These are phyloP conservation scores for Oxytropis ochrocephala DNA, from an alignment of 306 rosid species.

Conservation along the genomic window DNA sequence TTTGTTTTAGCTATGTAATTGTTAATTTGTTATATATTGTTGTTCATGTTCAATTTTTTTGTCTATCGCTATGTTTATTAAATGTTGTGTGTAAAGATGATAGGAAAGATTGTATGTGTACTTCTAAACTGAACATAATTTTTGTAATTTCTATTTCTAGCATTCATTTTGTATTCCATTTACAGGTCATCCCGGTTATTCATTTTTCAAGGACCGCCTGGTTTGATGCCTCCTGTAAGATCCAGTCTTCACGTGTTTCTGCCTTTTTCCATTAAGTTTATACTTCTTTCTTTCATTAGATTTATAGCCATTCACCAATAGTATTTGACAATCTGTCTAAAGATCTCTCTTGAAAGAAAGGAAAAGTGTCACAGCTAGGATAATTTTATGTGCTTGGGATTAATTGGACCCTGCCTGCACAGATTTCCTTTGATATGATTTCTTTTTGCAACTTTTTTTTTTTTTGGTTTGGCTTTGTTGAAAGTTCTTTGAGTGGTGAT, in stretches of 20 bases:
- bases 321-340: neutral
- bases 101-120: neutral
- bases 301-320: neutral
- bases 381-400: neutral
- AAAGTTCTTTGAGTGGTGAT: too few species aligned
- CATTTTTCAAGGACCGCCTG: constrained; percentile 88
- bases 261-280: neutral
- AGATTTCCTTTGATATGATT: neutral
- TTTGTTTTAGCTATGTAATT: neutral
- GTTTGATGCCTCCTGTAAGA: constrained; percentile 87
- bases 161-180: constrained; percentile 16
- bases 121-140: neutral
- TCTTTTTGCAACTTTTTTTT: neutral
- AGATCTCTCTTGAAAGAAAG: neutral
- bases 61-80: neutral
- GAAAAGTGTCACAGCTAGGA: neutral
- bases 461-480: neutral
- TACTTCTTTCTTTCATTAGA: neutral
- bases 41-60: neutral
- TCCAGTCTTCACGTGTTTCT: neutral
- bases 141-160: constrained; percentile 13
- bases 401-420: neutral
- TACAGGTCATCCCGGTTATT: constrained; percentile 87
- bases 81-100: neutral
- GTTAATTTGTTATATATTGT: neutral